Evolutionary conservation across 371 early-diverging fungal species (phyloP).

Genomic region (Mucor saturninus): DNA sequence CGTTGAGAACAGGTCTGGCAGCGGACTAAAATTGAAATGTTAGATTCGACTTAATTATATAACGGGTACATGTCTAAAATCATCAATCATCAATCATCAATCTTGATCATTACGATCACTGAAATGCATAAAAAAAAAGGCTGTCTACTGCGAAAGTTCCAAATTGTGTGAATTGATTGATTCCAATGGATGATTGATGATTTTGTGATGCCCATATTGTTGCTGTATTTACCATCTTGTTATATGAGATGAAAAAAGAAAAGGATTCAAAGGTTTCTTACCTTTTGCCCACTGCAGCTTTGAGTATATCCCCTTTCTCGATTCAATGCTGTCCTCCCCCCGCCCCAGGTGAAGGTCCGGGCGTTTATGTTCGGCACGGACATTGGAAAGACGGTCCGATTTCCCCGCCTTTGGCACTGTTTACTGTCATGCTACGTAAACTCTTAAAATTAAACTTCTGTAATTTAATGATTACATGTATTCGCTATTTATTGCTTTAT

Average conservation of each 20-base stretch:
- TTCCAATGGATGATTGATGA: conserved; percentile 4
- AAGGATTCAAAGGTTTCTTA: conserved; percentile 20
- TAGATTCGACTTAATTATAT: not conserved
- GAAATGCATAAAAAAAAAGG: not conserved
- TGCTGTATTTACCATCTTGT: conserved; percentile 30
- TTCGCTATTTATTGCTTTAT: too few species aligned
- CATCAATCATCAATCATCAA: conserved; percentile 3
- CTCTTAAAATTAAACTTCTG: too few species aligned
- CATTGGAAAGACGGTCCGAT: too few species aligned
- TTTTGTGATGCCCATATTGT: conserved; percentile 13
- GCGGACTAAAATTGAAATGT: conserved; percentile 36
- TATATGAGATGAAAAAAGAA: conserved; percentile 24
- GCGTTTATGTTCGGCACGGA: too few species aligned
- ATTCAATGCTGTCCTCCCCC: not conserved
- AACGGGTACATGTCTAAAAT: too few species aligned
- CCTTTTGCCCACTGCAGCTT: not conserved
- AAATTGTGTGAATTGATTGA: not conserved
- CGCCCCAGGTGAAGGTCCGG: not conserved
- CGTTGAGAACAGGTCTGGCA: conserved; percentile 92
- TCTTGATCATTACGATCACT: not conserved
- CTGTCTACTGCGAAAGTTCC: too few species aligned
- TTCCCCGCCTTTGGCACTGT: too few species aligned
- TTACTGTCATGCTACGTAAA: too few species aligned
- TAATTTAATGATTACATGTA: too few species aligned
- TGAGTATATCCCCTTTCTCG: not conserved